Evolutionary conservation across 345 rosid species (phyloP).

Genomic region (Gossypioides kirkii): DNA sequence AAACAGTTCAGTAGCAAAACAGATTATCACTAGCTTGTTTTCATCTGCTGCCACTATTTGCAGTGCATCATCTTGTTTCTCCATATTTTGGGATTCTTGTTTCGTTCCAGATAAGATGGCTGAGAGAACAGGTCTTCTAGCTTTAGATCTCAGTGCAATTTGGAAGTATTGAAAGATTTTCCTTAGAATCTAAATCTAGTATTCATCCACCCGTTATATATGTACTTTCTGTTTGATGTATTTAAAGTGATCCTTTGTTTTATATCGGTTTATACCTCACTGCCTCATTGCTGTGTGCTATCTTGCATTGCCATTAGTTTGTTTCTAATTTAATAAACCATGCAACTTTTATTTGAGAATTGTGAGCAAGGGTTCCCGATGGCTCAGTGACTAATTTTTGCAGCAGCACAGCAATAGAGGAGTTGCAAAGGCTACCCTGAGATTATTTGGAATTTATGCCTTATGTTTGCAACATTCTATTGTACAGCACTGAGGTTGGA

Average conservation of each 20-base stretch:
- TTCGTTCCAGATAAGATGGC: background rate
- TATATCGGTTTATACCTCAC: background rate
- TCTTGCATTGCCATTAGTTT: background rate
- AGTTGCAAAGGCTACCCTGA: background rate
- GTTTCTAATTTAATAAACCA: constrained; percentile 3
- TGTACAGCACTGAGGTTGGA: background rate
- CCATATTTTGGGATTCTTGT: background rate
- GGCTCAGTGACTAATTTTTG: background rate
- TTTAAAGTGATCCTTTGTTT: background rate
- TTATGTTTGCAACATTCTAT: background rate
- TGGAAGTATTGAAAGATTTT: too few species aligned
- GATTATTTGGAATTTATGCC: background rate
- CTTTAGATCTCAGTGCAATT: background rate
- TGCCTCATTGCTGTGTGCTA: background rate
- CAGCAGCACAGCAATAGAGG: background rate
- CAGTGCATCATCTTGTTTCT: background rate
- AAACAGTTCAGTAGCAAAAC: background rate
- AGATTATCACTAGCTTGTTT: background rate
- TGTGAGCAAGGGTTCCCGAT: background rate
- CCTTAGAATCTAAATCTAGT: too few species aligned
- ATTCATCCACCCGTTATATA: too few species aligned
- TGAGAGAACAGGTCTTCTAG: background rate
- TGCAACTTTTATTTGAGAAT: background rate
- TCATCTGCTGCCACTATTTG: background rate
- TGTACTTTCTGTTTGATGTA: background rate